A percentile compares a stretch with the other conserved stretches of the same genome.
Conservation (phyloP, 1,139 yeast species). For the Saccharomyces hybrid region DNA sequence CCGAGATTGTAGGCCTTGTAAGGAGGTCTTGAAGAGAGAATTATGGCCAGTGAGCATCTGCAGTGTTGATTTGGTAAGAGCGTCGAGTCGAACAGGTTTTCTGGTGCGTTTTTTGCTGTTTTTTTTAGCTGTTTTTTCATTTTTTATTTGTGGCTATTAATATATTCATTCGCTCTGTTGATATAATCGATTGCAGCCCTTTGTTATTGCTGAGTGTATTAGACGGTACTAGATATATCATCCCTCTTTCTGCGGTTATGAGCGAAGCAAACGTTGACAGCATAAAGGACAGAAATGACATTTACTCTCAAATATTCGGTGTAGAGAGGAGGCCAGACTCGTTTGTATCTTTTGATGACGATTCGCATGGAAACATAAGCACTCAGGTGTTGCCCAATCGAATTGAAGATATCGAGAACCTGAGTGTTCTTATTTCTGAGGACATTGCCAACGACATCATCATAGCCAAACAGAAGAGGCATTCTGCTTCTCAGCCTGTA, state of each 20-base stretch:
- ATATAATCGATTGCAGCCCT: neutral
- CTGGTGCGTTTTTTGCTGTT: neutral
- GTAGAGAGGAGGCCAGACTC: slow-evolving; percentile 22
- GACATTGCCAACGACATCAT: slow-evolving; percentile 19
- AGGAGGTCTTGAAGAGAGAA: neutral
- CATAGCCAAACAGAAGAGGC: neutral
- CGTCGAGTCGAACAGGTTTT: neutral
- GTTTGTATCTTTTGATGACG: neutral
- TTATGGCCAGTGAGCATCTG: neutral
- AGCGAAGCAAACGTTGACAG: neutral
- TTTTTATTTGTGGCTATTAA: neutral
- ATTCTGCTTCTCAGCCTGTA: neutral
- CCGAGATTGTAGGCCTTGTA: neutral
- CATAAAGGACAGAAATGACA: slow-evolving; percentile 10
- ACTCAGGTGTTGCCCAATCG: slow-evolving; percentile 15
- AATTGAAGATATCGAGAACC: slow-evolving; percentile 20
- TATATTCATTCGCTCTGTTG: neutral
- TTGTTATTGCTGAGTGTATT: neutral
- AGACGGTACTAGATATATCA: neutral
- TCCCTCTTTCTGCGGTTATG: neutral
- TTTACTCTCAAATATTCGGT: slow-evolving; percentile 25
- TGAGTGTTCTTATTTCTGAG: slow-evolving; percentile 15
- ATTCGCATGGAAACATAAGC: neutral
- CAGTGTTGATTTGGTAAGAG: neutral
- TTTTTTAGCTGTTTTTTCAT: neutral